phyloP scores from a whole-genome alignment of 2,329 filamentous ascomycete species.

The Apiospora sp. region DNA sequence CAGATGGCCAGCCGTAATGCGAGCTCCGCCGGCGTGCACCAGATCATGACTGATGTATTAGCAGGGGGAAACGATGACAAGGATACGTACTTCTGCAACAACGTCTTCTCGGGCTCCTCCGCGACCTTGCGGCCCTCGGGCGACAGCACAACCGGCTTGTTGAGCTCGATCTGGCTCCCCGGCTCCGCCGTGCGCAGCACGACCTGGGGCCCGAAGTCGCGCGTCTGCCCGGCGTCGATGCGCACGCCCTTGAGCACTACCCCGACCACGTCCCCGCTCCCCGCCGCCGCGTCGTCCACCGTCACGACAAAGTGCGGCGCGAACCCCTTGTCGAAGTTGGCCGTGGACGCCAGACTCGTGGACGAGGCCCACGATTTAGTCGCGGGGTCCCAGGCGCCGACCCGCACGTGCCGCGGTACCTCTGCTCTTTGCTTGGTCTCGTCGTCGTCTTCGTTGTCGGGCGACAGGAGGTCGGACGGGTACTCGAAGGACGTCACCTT shows the following conservation, averaged over 20 bases:
- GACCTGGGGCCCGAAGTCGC: slow-evolving; percentile 70
- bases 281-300: slow-evolving; percentile 41
- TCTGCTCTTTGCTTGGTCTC: not conserved
- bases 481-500: slow-evolving; percentile 63
- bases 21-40: too few relatives aligned
- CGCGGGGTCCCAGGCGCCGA: slow-evolving; percentile 63
- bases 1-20: not conserved
- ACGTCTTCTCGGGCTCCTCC: slow-evolving; percentile 66
- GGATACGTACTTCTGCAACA: slow-evolving; percentile 69
- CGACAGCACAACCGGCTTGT: slow-evolving; percentile 68
- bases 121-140: slow-evolving; percentile 66
- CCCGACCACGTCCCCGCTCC: slow-evolving; percentile 49
- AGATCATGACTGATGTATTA: not conserved
- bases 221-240: slow-evolving; percentile 70
- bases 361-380: slow-evolving; percentile 59
- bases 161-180: slow-evolving; percentile 66
- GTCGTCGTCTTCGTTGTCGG: slow-evolving; percentile 41
- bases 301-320: slow-evolving; percentile 63
- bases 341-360: slow-evolving; percentile 61
- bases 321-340: slow-evolving; percentile 69
- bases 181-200: slow-evolving; percentile 54
- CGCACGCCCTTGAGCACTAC: slow-evolving; percentile 61
- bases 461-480: slow-evolving; percentile 52
- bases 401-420: slow-evolving; percentile 56
- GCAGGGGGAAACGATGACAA: not conserved